Percentiles rank a stretch among this genome's conserved stretches.
Conservation (phyloP, 2,329 filamentous ascomycete species). For the Raffaelea ambrosiae region DNA sequence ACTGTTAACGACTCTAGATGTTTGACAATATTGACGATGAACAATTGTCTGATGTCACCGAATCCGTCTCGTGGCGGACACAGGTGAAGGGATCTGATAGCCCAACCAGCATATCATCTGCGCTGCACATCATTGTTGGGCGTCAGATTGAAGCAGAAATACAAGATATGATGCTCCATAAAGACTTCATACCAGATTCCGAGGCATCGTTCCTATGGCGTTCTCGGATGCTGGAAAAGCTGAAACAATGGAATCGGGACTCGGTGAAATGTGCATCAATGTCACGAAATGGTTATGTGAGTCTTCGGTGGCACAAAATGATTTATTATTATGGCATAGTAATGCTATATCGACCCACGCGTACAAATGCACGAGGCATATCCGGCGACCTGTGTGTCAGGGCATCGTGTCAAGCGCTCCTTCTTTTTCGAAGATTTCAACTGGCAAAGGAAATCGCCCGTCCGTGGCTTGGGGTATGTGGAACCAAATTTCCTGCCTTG, state of each 20-base stretch:
- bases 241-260: constrained; percentile 13
- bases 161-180: constrained; percentile 15
- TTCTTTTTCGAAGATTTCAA: constrained; percentile 21
- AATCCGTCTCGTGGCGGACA: background rate
- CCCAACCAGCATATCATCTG: constrained; percentile 17
- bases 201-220: constrained; percentile 16
- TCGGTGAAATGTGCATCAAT: constrained; percentile 16
- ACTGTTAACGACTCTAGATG: no score
- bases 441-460: constrained; percentile 18
- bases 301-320: constrained; percentile 19
- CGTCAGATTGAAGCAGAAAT: constrained; percentile 21
- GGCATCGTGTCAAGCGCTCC: constrained; percentile 18
- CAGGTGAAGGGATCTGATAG: constrained; percentile 7
- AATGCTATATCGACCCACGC: constrained; percentile 19
- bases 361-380: constrained; percentile 12
- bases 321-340: constrained; percentile 21
- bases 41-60: constrained; percentile 11
- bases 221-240: constrained; percentile 15
- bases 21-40: constrained; percentile 19
- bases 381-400: constrained; percentile 19
- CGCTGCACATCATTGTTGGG: constrained; percentile 18
- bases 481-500: background rate
- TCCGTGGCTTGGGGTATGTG: constrained; percentile 17
- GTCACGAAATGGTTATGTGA: constrained; percentile 11
- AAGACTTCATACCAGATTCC: constrained; percentile 15